Evolutionary conservation across 352 stramenopile species (phyloP).

Genomic region (Phytophthora foliorum): DNA sequence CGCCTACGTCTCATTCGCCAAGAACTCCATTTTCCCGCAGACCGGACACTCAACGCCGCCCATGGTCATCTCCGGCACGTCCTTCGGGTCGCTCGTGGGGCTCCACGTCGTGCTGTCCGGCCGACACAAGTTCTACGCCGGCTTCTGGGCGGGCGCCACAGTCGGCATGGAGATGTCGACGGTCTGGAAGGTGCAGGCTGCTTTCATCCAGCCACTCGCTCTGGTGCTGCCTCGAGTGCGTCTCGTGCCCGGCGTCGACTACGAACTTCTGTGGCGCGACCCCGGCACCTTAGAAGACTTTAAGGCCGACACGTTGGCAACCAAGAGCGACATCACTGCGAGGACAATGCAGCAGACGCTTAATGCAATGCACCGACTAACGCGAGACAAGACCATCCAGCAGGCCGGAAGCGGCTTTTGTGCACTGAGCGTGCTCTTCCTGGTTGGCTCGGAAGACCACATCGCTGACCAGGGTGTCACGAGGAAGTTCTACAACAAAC

Average conservation of each 20-base stretch:
- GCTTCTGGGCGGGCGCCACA: constrained; percentile 53
- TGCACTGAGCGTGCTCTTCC: constrained; percentile 31
- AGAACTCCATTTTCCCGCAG: constrained; percentile 37
- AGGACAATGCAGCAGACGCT: constrained; percentile 42
- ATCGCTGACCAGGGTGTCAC: constrained; percentile 40
- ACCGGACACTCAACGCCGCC: constrained; percentile 26
- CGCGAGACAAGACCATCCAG: constrained; percentile 31
- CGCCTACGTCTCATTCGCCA: constrained; percentile 45
- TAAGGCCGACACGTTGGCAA: constrained; percentile 56
- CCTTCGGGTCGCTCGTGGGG: constrained; percentile 61
- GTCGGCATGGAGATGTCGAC: constrained; percentile 60
- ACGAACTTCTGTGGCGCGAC: constrained; percentile 45
- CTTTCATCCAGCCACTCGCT: constrained; percentile 52
- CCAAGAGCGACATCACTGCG: constrained; percentile 53
- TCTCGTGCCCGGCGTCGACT: constrained; percentile 60
- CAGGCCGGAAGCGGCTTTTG: constrained; percentile 24
- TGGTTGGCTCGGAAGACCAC: constrained; percentile 57
- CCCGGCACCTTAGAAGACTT: constrained; percentile 57
- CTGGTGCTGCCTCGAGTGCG: constrained; percentile 42
- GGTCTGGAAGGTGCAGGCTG: constrained; percentile 49
- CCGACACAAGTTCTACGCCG: constrained; percentile 50
- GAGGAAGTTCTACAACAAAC: constrained; percentile 44
- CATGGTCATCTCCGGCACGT: constrained; percentile 66
- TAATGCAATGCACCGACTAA: constrained; percentile 35
- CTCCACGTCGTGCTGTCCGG: constrained; percentile 58